Base-by-base conservation (phyloP, 2,329 filamentous ascomycete genomes). In the Thermoascus crustaceus region DNA sequence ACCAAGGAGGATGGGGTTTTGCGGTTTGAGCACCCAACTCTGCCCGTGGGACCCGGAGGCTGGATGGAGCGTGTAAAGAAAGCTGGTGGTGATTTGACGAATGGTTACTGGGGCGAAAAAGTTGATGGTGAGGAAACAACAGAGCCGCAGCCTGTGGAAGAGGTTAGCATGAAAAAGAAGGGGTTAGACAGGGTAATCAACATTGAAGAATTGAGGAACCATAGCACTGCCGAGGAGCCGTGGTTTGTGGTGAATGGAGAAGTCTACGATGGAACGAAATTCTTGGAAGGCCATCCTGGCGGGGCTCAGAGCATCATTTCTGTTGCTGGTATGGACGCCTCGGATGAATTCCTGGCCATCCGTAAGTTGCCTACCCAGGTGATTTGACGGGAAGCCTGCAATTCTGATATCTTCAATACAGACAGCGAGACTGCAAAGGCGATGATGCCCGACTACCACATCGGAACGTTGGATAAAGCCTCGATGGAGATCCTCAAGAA, bases 1-100 rank as follows among this genome's bases (percentile, higher is more conserved):
- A 75, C 77, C 34, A 79, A 78, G 37, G 79, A 88, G 40, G 70
- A 68, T 0, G 68, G 75, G 10, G 60, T 54, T 5, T 61, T 94
- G 26, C 71, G 76, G 4, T 95, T 95, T 47, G 87, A 94, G 57
- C 88, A 95, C 49, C 88, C 88, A 0, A 93, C 86, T 2, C 82
- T 87, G 44, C 85, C 87, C n/a, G n/a, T n/a, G n/a, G n/a, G 5
- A 79, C 80, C 1, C 60, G 86, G 23, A 79, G 88, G 88, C 0
- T 95, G 88, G 88, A 94, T 95, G 88, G 86, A 94, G 51, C 72
- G 81, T 10, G 80, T 91, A 16, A 94, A 93, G 60, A 86, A 85
- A 45, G 69, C 71, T 1, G 87, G 88, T 1, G 85, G 86, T 0
- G 78, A 94, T 51, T 66, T 94, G 11, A 68, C 72, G 5, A 93